phyloP scores from a whole-genome alignment of 2,329 filamentous ascomycete species.

The Botrytis squamosa region DNA sequence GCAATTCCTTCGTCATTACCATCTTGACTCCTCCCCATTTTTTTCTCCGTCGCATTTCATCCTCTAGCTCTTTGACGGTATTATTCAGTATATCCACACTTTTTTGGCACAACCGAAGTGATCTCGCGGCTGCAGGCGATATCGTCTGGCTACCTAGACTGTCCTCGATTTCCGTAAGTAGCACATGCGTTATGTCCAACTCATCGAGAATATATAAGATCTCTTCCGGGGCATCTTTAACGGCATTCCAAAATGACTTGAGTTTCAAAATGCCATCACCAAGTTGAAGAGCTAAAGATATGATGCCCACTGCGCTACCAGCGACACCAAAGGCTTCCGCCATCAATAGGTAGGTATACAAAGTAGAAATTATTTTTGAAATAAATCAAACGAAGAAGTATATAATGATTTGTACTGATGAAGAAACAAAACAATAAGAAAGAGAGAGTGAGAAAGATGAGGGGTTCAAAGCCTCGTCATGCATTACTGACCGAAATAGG shows the following conservation, averaged over 20 bases:
- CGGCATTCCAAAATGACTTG: not conserved
- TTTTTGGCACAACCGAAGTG: not conserved
- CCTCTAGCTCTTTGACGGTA: not conserved
- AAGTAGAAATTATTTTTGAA: no score
- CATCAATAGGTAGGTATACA: not conserved
- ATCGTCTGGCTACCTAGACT: not conserved
- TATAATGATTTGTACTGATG: no score
- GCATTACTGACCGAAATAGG: not conserved
- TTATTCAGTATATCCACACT: not conserved
- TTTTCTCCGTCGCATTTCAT: not conserved
- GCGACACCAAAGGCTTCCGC: not conserved
- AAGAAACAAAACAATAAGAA: no score
- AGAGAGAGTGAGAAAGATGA: not conserved
- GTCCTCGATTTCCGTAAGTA: not conserved
- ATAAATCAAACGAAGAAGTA: no score
- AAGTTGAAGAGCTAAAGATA: not conserved
- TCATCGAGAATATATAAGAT: not conserved
- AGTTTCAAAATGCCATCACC: conserved; percentile 4
- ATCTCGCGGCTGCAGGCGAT: not conserved
- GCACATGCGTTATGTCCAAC: not conserved
- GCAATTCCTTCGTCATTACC: not conserved
- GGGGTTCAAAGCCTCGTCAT: not conserved
- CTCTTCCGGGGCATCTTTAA: conserved; percentile 8
- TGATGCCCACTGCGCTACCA: conserved; percentile 5
- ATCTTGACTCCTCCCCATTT: not conserved